Percentiles rank a stretch among this genome's conserved stretches.
Evolutionary conservation across 176 grass and related monocot species (phyloP).

Genomic region (Thinopyrum elongatum): DNA sequence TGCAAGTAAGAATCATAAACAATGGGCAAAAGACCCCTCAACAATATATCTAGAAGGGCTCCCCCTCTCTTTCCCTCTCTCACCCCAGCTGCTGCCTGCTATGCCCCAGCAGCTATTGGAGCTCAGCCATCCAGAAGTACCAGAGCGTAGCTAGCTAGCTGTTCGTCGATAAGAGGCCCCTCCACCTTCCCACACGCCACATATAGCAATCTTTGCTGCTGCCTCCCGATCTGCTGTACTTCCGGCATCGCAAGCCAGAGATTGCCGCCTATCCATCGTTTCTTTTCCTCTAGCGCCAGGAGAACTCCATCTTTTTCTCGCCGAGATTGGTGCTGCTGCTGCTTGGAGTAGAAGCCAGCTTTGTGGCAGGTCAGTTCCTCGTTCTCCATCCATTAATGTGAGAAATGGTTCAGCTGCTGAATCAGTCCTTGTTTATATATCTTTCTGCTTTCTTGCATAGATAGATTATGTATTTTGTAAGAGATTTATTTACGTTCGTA

Average conservation of each 20-base stretch:
- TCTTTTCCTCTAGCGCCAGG: slow-evolving; percentile 18
- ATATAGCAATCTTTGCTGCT: slow-evolving; percentile 36
- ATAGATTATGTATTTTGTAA: background rate
- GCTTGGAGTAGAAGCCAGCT: slow-evolving; percentile 39
- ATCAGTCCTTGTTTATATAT: slow-evolving; percentile 20
- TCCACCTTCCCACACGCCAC: slow-evolving; percentile 22
- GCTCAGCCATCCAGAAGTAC: slow-evolving; percentile 43
- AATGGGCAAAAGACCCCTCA: slow-evolving; percentile 40
- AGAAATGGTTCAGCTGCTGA: slow-evolving; percentile 10
- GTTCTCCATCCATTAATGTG: slow-evolving; percentile 10
- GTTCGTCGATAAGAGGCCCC: slow-evolving; percentile 25
- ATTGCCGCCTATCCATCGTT: slow-evolving; percentile 29
- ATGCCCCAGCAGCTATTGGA: slow-evolving; percentile 35
- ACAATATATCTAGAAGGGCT: slow-evolving; percentile 8
- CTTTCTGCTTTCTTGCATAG: background rate
- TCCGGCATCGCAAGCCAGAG: slow-evolving; percentile 19
- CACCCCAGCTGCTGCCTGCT: background rate
- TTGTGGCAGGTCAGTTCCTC: slow-evolving; percentile 44
- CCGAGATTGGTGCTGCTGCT: slow-evolving; percentile 27
- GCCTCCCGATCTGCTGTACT: slow-evolving; percentile 40
- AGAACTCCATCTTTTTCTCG: slow-evolving; percentile 23
- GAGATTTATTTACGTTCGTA: background rate
- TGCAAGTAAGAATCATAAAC: slow-evolving; percentile 38
- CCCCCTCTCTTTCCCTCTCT: background rate
- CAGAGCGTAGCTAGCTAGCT: slow-evolving; percentile 7